phyloP scores from a whole-genome alignment of 331 rosid species.

The Phaseolus coccineus region DNA sequence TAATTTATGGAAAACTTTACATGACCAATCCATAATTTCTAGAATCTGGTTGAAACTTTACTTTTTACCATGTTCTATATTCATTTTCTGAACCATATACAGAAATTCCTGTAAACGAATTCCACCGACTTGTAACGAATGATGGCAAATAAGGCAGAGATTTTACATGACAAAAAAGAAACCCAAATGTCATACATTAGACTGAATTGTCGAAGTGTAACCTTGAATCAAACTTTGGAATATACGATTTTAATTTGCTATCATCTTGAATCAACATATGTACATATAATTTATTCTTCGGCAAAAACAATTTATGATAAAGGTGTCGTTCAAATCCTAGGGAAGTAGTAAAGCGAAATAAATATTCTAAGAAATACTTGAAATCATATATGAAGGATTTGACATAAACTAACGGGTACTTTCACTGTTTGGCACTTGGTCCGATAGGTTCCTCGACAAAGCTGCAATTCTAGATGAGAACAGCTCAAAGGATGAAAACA shows the following conservation, averaged over 20 bases:
- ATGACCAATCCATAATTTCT: too few species aligned
- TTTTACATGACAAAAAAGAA: not conserved
- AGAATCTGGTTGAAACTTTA: not conserved
- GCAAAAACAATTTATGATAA: not conserved
- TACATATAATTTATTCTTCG: not conserved
- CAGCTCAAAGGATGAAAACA: constrained; percentile 50
- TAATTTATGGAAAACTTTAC: too few species aligned
- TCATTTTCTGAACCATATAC: not conserved
- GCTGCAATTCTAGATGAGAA: constrained; percentile 82
- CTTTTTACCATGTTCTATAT: not conserved
- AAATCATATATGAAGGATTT: not conserved
- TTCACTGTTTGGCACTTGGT: constrained; percentile 29
- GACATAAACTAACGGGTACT: constrained; percentile 21
- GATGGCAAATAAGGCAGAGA: not conserved
- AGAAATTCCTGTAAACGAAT: not conserved
- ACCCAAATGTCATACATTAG: not conserved
- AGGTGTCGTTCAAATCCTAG: not conserved
- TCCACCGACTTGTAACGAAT: not conserved
- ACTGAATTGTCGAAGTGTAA: not conserved
- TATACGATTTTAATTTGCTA: not conserved
- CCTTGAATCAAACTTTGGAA: constrained; percentile 4
- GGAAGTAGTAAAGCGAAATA: not conserved
- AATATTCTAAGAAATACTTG: constrained; percentile 3
- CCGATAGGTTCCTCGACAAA: constrained; percentile 81
- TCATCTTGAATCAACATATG: not conserved